Conservation (phyloP, 2,329 filamentous ascomycete species). For the Ceratocystis cacaofunesta region DNA sequence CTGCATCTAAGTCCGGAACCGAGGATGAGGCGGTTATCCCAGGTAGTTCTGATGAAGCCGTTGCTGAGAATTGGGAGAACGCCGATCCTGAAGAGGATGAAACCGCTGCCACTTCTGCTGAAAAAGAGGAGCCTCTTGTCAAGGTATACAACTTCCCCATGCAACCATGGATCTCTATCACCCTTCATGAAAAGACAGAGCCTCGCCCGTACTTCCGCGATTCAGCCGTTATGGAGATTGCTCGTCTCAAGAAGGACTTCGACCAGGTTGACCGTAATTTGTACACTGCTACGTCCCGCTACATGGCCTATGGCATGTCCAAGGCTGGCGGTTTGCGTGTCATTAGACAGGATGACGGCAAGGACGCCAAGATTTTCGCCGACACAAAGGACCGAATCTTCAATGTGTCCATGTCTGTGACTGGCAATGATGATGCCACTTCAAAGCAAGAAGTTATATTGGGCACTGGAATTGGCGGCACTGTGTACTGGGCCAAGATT, state of each 20-base stretch:
- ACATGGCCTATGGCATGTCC: slow-evolving; percentile 87
- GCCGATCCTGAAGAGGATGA: slow-evolving; percentile 59
- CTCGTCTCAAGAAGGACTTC: slow-evolving; percentile 90
- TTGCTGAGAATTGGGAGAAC: slow-evolving; percentile 86
- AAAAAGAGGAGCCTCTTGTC: slow-evolving; percentile 28
- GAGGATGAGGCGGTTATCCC: slow-evolving; percentile 4
- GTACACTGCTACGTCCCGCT: slow-evolving; percentile 74
- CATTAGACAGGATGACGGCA: slow-evolving; percentile 85
- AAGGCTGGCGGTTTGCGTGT: slow-evolving; percentile 87
- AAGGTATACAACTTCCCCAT: slow-evolving; percentile 92
- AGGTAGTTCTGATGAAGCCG: slow-evolving; percentile 18
- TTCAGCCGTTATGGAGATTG: slow-evolving; percentile 79
- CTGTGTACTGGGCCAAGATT: slow-evolving; percentile 88
- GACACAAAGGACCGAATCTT: slow-evolving; percentile 88
- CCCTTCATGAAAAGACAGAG: slow-evolving; percentile 46
- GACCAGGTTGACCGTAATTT: slow-evolving; percentile 93
- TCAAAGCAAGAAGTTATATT: slow-evolving; percentile 62
- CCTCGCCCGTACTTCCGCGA: slow-evolving; percentile 53
- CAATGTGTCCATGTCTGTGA: slow-evolving; percentile 72
- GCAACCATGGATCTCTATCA: slow-evolving; percentile 88
- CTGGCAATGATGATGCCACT: slow-evolving; percentile 21
- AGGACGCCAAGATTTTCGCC: slow-evolving; percentile 81
- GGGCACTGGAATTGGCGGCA: slow-evolving; percentile 83
- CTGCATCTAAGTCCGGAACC: slow-evolving; percentile 11
- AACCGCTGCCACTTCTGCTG: slow-evolving; percentile 36